Evolutionary conservation across 768 basidiomycete genomes (phyloP).

Genomic region (Trametes punicea): DNA sequence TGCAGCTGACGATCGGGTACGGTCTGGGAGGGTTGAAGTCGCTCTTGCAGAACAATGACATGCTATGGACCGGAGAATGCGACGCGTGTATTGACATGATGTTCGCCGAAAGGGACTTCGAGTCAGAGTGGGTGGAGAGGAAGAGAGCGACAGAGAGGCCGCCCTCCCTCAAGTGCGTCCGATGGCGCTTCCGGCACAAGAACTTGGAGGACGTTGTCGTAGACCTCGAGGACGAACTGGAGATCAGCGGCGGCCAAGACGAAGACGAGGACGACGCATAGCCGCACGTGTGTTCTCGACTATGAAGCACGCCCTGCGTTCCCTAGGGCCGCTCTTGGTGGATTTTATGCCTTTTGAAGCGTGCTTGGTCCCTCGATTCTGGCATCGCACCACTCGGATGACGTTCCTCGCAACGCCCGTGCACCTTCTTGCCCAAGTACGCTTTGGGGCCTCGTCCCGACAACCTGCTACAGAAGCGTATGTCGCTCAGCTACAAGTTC

Average conservation of each 20-base stretch:
- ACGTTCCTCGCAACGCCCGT: too few relatives aligned
- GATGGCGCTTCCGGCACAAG: constrained; percentile 15
- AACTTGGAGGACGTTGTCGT: neutral
- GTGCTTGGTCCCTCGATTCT: too few relatives aligned
- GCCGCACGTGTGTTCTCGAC: neutral
- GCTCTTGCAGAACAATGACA: constrained; percentile 1
- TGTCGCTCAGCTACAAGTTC: too few relatives aligned
- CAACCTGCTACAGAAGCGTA: too few relatives aligned
- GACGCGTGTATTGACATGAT: constrained; percentile 18
- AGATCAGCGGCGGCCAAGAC: neutral
- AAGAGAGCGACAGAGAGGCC: constrained; percentile 9
- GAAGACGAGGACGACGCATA: constrained; percentile 2
- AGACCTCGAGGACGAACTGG: constrained; percentile 4
- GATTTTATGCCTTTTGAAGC: too few relatives aligned
- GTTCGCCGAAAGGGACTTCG: constrained; percentile 6
- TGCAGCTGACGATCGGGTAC: constrained; percentile 11
- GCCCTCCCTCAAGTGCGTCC: constrained; percentile 9
- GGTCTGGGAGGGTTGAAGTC: constrained; percentile 1
- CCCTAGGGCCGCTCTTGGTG: neutral
- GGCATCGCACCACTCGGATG: too few relatives aligned
- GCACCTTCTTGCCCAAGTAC: too few relatives aligned
- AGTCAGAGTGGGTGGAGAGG: constrained; percentile 8
- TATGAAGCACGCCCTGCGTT: neutral
- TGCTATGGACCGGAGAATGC: constrained; percentile 17
- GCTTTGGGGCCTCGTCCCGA: too few relatives aligned